These are phyloP conservation scores for Royoungia palumana DNA, from an alignment of 768 basidiomycete genomes.

Conservation along the genomic window DNA sequence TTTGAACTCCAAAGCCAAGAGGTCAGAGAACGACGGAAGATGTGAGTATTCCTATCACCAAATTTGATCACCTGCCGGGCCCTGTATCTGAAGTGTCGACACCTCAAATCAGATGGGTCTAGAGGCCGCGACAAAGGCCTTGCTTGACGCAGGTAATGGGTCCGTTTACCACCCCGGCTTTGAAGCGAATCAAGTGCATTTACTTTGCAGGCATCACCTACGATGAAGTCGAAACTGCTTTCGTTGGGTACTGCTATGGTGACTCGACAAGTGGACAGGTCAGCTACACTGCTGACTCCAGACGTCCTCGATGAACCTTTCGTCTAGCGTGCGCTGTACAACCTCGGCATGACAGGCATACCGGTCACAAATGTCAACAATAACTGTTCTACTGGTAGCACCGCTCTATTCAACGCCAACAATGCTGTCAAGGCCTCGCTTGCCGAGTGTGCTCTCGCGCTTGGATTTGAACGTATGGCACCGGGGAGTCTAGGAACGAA, in stretches of 20 bases:
- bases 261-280: slow-evolving; percentile 79
- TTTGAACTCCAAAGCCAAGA: slow-evolving; percentile 48
- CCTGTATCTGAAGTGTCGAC: not conserved
- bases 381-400: slow-evolving; percentile 80
- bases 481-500: slow-evolving; percentile 68
- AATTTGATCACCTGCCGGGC: too few relatives aligned
- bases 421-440: slow-evolving; percentile 66
- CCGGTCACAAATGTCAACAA: slow-evolving; percentile 88
- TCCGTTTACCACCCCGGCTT: not conserved
- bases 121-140: slow-evolving; percentile 83
- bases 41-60: slow-evolving; percentile 35
- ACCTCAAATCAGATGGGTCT: slow-evolving; percentile 63
- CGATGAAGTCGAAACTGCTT: slow-evolving; percentile 69
- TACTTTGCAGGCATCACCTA: slow-evolving; percentile 67
- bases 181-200: not conserved
- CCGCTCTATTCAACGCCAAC: slow-evolving; percentile 74
- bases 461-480: slow-evolving; percentile 85
- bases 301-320: too few relatives aligned
- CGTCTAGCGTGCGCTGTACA: slow-evolving; percentile 69
- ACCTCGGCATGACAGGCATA: slow-evolving; percentile 78
- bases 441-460: slow-evolving; percentile 71
- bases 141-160: slow-evolving; percentile 73
- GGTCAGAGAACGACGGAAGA: slow-evolving; percentile 67
- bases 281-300: too few relatives aligned
- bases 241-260: slow-evolving; percentile 76